Evolutionary conservation across 2,329 filamentous ascomycete species (phyloP).

Genomic region (Trichophyton rubrum): DNA sequence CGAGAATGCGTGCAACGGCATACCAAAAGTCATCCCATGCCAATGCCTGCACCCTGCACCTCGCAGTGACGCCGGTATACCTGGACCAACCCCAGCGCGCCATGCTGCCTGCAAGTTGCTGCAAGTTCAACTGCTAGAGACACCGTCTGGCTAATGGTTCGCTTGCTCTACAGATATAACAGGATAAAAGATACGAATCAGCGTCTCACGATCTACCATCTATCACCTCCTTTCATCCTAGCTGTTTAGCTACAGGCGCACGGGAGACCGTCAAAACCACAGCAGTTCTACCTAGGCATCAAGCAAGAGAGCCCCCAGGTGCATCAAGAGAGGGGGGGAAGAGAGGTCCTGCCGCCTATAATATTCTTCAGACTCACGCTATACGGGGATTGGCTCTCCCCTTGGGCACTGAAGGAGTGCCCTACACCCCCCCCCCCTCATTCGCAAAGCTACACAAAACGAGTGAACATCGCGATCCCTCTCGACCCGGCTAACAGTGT

Average conservation of each 20-base stretch:
- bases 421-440: background rate
- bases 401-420: slow-evolving; percentile 1
- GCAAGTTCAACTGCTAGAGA: background rate
- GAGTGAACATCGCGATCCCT: background rate
- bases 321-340: background rate
- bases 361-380: background rate
- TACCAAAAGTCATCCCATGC: background rate
- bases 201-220: background rate
- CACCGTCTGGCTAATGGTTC: background rate
- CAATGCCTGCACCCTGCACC: background rate
- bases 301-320: background rate
- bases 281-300: background rate
- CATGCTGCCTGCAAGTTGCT: slow-evolving; percentile 2
- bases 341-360: background rate
- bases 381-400: background rate
- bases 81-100: background rate
- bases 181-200: background rate
- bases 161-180: background rate
- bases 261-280: background rate
- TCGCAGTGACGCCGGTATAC: background rate
- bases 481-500: background rate
- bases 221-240: background rate
- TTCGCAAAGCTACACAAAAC: background rate
- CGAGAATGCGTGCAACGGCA: no score
- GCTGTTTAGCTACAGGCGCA: background rate